Conservation (phyloP, 805 yeast species). For the Jamesozyma spencerorum region DNA sequence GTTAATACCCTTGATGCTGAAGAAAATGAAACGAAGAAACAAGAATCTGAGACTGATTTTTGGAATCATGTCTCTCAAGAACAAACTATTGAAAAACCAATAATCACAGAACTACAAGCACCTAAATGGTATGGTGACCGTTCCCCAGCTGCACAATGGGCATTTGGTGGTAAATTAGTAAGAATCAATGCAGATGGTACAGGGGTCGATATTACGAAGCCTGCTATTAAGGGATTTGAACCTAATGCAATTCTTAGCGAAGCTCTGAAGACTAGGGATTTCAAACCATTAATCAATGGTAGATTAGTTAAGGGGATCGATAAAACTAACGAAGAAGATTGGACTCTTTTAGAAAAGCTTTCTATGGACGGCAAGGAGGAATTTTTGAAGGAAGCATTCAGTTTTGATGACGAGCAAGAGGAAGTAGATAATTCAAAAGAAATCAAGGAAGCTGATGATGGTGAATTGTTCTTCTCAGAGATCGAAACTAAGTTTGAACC, state of each 20-base stretch:
- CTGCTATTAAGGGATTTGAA: constrained; percentile 33
- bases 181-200: constrained; percentile 37
- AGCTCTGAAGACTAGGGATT: constrained; percentile 52
- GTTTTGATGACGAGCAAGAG: constrained; percentile 29
- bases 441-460: constrained; percentile 16
- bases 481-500: constrained; percentile 37
- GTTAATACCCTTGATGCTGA: constrained; percentile 22
- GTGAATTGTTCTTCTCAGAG: constrained; percentile 32
- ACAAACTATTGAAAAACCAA: constrained; percentile 65
- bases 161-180: constrained; percentile 87
- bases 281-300: constrained; percentile 44
- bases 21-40: constrained; percentile 24
- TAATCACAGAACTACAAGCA: constrained; percentile 58
- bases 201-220: constrained; percentile 31
- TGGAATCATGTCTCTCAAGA: constrained; percentile 71
- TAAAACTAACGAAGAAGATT: constrained; percentile 45
- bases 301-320: constrained; percentile 37
- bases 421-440: constrained; percentile 12
- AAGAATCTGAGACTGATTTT: constrained; percentile 58
- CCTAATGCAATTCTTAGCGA: constrained; percentile 37
- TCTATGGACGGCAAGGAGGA: constrained; percentile 41
- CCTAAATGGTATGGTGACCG: constrained; percentile 83
- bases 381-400: constrained; percentile 39
- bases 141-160: constrained; percentile 62
- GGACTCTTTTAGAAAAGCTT: constrained; percentile 52